phyloP scores from a whole-genome alignment of 164 flowering plant species.

The Cinnamomum chago region DNA sequence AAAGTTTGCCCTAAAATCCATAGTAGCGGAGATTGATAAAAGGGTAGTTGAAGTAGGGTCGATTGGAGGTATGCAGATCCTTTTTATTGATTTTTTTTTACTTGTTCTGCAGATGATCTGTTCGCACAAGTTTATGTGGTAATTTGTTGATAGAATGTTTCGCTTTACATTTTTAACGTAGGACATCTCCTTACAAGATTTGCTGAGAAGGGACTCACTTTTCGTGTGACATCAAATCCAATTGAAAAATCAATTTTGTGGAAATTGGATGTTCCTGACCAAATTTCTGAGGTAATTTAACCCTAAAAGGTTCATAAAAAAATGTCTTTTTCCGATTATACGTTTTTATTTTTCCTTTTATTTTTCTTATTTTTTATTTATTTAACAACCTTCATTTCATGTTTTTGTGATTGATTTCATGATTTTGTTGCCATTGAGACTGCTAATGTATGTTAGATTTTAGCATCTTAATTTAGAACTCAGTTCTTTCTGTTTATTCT shows the following conservation, averaged over 20 bases:
- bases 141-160: background rate
- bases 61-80: slow-evolving; percentile 55
- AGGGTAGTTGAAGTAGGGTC: slow-evolving; percentile 71
- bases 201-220: slow-evolving; percentile 69
- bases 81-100: background rate
- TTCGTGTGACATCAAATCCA: slow-evolving; percentile 68
- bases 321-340: background rate
- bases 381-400: background rate
- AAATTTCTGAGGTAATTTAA: slow-evolving; percentile 54
- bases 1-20: slow-evolving; percentile 65
- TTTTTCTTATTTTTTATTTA: background rate
- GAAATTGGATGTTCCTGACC: slow-evolving; percentile 71
- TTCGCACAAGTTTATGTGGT: background rate
- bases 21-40: slow-evolving; percentile 75
- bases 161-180: slow-evolving; percentile 16
- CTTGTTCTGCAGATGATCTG: background rate
- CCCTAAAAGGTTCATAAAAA: background rate
- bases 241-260: slow-evolving; percentile 76
- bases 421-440: background rate
- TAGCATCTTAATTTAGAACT: background rate
- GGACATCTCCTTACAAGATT: slow-evolving; percentile 79
- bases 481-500: too few relatives aligned
- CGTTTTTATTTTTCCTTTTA: background rate
- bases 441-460: background rate
- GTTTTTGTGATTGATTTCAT: background rate